Base-by-base conservation (phyloP, 352 stramenopile species). In the Globisporangium solare region DNA sequence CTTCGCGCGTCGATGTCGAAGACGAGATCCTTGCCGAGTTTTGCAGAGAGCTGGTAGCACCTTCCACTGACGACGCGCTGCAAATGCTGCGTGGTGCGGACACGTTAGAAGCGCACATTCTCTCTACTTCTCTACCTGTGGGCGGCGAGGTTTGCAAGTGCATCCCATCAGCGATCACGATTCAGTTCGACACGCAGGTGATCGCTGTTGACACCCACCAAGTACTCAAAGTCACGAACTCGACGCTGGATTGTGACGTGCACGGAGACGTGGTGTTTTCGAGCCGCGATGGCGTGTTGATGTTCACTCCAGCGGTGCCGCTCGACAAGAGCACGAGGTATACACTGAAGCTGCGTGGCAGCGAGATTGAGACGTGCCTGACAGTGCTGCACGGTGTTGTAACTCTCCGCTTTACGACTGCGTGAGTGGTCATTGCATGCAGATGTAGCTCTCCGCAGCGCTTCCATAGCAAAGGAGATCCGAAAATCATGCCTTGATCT, bases 311-410 rank as follows among this genome's bases (percentile, higher is more conserved):
- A 14, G 68, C 68, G 0, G 56, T 79, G 17, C 56, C 68, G 31
- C 71, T 79, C 39, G 68, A 76, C 54, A 60, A 63, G 21, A 64
- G 66, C 24, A 67, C 57, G 7, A 54, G 39, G 17, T 79, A 79
- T 47, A 13, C 60, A 17, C 20, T 71, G 51, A 73, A 70, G 35
- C 41, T 79, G 51, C 65, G 65, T 15, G 62, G 62, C 1, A 58
- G 73, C 14, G 64, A 64, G 27, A 50, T 79, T 4, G 32, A 63
- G 2, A 75, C 71, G 1, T 55, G 64, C 45, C 22, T 79, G 11
- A 20, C 18, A n/a, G 15, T 15, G 27, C 5, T 56, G 58, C 6
- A 15, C 20, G 27, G 63, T 14, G 2, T 21, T 15, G 31, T 65
- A 35, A 50, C 47, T 20, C 67, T 65, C 42, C 60, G 66, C 37